phyloP scores from a whole-genome alignment of 164 flowering plant genomes.

The Buxus sempervirens region DNA sequence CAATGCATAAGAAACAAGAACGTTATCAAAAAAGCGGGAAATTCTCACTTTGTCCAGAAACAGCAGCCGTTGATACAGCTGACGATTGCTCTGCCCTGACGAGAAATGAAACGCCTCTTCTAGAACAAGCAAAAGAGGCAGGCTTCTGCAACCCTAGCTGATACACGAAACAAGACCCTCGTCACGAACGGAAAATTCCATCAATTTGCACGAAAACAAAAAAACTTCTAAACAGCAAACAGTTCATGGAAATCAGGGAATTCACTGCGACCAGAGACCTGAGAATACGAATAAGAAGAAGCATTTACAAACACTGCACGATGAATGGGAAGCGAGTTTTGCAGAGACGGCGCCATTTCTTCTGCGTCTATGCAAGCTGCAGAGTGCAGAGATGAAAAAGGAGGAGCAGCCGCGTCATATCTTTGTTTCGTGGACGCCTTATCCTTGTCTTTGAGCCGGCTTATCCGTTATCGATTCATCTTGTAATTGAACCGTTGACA shows the following conservation, averaged over 20 bases:
- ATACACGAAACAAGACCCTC: background rate
- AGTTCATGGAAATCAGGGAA: background rate
- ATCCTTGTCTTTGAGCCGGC: too few species aligned
- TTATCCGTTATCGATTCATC: too few species aligned
- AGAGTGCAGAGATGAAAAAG: too few species aligned
- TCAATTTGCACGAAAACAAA: background rate
- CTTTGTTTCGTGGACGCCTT: background rate
- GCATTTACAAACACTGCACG: slow-evolving; percentile 31
- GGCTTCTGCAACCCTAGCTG: slow-evolving; percentile 37
- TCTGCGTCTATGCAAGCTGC: background rate
- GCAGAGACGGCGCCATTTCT: slow-evolving; percentile 51
- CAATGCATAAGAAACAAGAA: background rate
- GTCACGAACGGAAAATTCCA: background rate
- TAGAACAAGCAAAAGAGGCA: slow-evolving; percentile 18
- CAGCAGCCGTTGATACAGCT: slow-evolving; percentile 11
- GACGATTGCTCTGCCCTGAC: slow-evolving; percentile 42
- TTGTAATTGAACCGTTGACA: too few species aligned
- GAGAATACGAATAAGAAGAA: slow-evolving; percentile 17
- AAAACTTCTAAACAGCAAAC: background rate
- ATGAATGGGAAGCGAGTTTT: slow-evolving; percentile 38
- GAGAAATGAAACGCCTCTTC: slow-evolving; percentile 32
- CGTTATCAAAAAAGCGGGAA: background rate
- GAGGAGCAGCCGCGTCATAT: background rate
- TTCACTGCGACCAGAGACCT: slow-evolving; percentile 23
- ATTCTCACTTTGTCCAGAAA: slow-evolving; percentile 36